Conservation (phyloP, 495 filamentous ascomycete species). For the Achaetomiella virescens region DNA sequence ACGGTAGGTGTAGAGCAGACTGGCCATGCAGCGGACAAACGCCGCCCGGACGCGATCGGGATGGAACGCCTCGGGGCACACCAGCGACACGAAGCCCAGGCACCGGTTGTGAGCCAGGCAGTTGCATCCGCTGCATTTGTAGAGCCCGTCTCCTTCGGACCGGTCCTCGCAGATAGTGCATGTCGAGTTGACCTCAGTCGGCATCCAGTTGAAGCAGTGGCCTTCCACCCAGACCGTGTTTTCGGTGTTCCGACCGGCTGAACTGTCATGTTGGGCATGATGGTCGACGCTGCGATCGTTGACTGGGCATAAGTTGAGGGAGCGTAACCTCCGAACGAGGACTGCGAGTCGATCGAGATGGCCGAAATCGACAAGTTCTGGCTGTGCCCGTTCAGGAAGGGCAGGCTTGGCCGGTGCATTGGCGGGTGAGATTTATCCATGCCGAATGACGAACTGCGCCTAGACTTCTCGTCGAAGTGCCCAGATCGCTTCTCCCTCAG, state of each 20-base stretch:
- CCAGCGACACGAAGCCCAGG: constrained; percentile 70
- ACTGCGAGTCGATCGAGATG: constrained; percentile 64
- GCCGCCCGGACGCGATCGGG: constrained; percentile 85
- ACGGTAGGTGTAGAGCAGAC: constrained; percentile 92
- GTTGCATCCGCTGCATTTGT: constrained; percentile 74
- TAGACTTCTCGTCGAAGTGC: constrained; percentile 78
- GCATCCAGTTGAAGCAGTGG: constrained; percentile 74
- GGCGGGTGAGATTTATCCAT: constrained; percentile 62
- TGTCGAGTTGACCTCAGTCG: constrained; percentile 58
- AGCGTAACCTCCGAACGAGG: constrained; percentile 74
- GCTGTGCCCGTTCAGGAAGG: constrained; percentile 72
- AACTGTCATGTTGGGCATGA: constrained; percentile 84
- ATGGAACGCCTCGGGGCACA: constrained; percentile 86
- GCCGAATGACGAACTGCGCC: constrained; percentile 86
- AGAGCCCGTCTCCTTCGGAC: constrained; percentile 78
- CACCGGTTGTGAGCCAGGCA: constrained; percentile 76
- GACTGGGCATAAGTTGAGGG: constrained; percentile 95
- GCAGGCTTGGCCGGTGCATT: constrained; percentile 68
- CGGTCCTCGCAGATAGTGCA: constrained; percentile 89
- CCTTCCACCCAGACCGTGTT: constrained; percentile 89
- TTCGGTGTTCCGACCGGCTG: constrained; percentile 84
- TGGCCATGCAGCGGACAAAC: constrained; percentile 90
- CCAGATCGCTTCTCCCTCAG: constrained; percentile 91
- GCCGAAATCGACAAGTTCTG: constrained; percentile 80
- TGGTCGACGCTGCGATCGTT: constrained; percentile 94